Conservation (phyloP, 1,284 basidiomycete genomes). For the Ustilago tritici region DNA sequence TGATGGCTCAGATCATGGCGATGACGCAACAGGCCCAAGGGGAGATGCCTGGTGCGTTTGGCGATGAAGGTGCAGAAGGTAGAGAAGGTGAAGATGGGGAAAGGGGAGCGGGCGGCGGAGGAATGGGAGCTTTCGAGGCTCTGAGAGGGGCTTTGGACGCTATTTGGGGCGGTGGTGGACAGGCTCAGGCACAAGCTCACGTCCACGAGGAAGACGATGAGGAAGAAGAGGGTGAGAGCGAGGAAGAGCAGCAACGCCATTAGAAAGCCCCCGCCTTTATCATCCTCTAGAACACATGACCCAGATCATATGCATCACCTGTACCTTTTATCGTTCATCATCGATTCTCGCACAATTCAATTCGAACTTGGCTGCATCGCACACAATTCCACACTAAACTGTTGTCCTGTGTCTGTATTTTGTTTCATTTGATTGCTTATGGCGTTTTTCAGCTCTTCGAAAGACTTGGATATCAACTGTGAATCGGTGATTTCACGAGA, state of each 20-base stretch:
- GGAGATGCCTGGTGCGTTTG: conserved; percentile 43
- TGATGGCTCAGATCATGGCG: conserved; percentile 55
- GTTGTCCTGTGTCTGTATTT: too few relatives aligned
- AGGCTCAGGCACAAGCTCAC: not conserved
- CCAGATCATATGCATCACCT: not conserved
- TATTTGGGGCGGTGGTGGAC: conserved; percentile 31
- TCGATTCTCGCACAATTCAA: too few relatives aligned
- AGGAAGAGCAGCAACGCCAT: not conserved
- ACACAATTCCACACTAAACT: too few relatives aligned
- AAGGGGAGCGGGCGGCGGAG: conserved; percentile 9
- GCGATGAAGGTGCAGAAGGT: conserved; percentile 7
- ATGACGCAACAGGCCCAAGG: conserved; percentile 32
- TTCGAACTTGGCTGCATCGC: too few relatives aligned
- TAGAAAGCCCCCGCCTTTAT: not conserved
- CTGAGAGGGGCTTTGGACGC: conserved; percentile 41
- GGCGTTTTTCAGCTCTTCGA: too few relatives aligned
- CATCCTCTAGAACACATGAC: not conserved
- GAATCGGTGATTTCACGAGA: conserved; percentile 39
- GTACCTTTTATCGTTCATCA: too few relatives aligned
- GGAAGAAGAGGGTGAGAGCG: conserved; percentile 16
- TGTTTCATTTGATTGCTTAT: not conserved
- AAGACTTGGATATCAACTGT: too few relatives aligned
- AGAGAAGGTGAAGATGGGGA: conserved; percentile 15
- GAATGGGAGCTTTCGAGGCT: conserved; percentile 35
- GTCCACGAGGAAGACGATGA: not conserved